Conservation (phyloP, 1,284 basidiomycete species). For the Xerocomus amazonicus region DNA sequence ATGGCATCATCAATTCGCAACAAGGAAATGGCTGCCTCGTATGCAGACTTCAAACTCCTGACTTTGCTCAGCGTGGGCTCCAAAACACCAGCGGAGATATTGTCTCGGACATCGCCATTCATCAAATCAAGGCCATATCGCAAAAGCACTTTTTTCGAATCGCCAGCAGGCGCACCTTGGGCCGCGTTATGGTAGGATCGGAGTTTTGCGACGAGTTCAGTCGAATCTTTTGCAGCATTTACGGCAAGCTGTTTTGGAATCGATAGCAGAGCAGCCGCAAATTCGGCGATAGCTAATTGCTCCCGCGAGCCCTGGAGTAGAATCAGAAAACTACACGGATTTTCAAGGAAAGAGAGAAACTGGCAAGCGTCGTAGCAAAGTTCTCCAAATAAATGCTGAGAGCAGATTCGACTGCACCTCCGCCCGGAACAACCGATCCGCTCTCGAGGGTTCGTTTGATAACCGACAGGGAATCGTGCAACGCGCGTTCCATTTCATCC, state of each 20-base stretch:
- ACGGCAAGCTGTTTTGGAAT: constrained; percentile 98
- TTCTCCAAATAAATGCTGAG: constrained; percentile 98
- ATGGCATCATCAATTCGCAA: constrained; percentile 96
- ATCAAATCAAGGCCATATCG: constrained; percentile 95
- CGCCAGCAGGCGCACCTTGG: constrained; percentile 84
- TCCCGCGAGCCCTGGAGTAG: constrained; percentile 84
- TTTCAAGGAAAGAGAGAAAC: constrained; percentile 25
- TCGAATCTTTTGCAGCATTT: constrained; percentile 98
- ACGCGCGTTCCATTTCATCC: constrained; percentile 97
- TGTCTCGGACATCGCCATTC: constrained; percentile 94
- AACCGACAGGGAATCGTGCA: constrained; percentile 94
- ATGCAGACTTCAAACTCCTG: constrained; percentile 92
- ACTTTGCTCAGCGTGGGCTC: constrained; percentile 98
- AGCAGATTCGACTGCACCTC: constrained; percentile 96
- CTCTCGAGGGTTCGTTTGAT: constrained; percentile 98
- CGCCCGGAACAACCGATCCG: constrained; percentile 94
- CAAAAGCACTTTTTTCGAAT: constrained; percentile 93
- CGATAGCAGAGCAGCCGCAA: constrained; percentile 87
- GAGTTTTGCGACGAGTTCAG: constrained; percentile 95
- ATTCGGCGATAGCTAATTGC: constrained; percentile 98
- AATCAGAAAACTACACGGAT: constrained; percentile 8
- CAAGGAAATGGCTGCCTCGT: constrained; percentile 94
- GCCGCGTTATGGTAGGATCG: constrained; percentile 97
- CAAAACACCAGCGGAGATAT: constrained; percentile 88
- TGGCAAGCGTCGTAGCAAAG: constrained; percentile 94